Conservation (phyloP, 2,329 filamentous ascomycete genomes). For the Monosporascus sp. region DNA sequence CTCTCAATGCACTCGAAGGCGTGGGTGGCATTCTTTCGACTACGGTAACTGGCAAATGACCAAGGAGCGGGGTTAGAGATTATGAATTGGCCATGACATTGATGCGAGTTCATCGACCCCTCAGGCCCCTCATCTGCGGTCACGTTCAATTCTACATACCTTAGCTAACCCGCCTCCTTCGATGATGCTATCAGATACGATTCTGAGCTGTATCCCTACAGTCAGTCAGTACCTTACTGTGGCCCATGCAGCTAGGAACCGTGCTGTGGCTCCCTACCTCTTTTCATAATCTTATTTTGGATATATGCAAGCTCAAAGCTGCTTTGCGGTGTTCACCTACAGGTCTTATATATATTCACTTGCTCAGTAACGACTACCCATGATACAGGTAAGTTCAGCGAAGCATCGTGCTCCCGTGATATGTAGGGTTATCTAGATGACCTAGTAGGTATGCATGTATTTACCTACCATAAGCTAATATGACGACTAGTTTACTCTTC, state of each 20-base stretch:
- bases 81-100: not conserved
- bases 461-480: too few relatives aligned
- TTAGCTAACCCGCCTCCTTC: not conserved
- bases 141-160: not conserved
- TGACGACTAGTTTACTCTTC: not conserved
- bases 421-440: too few relatives aligned
- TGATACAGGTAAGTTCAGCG: not conserved
- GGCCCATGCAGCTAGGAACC: not conserved
- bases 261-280: not conserved
- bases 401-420: not conserved
- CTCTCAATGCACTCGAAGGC: not conserved
- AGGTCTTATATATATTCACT: too few relatives aligned
- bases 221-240: too few relatives aligned
- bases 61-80: not conserved
- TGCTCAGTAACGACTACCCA: not conserved
- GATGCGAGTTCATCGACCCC: not conserved
- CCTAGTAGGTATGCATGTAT: too few relatives aligned
- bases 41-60: not conserved
- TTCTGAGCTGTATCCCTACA: not conserved
- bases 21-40: not conserved
- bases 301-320: not conserved
- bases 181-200: not conserved
- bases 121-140: not conserved
- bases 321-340: not conserved
- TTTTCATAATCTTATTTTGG: not conserved